A percentile compares a stretch with the other conserved stretches of the same genome.
Conservation (phyloP, 495 filamentous ascomycete genomes). For the Tuber calosporum region DNA sequence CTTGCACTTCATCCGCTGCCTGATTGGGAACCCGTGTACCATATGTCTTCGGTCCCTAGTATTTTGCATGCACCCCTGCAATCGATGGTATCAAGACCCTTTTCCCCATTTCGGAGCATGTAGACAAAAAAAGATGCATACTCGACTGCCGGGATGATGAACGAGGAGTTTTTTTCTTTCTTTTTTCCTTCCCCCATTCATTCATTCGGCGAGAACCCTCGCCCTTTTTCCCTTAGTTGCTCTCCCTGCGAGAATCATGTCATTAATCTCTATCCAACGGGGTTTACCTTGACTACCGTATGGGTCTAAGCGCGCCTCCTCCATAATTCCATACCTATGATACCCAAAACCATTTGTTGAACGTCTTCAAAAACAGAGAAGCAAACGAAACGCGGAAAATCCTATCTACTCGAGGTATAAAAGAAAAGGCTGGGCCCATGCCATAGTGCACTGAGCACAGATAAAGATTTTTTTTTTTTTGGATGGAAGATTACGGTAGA, state of each 20-base stretch:
- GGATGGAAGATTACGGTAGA: background rate
- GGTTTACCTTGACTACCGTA: conserved; percentile 30
- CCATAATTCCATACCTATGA: conserved; percentile 11
- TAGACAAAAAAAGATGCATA: background rate
- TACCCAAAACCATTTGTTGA: conserved; percentile 17
- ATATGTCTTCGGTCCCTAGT: background rate
- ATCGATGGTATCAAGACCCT: background rate
- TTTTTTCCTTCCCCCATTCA: conserved; percentile 1
- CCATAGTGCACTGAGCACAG: background rate
- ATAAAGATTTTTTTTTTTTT: background rate
- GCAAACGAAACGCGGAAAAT: background rate
- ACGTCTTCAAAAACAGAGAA: conserved; percentile 6
- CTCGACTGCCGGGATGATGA: background rate
- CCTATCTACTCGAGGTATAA: background rate
- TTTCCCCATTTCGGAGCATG: background rate
- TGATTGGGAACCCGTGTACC: background rate
- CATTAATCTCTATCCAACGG: conserved; percentile 16
- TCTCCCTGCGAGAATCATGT: conserved; percentile 26
- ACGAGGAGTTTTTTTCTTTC: conserved; percentile 5
- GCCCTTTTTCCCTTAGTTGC: conserved; percentile 11
- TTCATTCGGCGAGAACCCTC: background rate
- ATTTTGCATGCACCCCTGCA: background rate
- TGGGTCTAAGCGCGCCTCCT: conserved; percentile 33
- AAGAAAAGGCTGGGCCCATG: background rate
- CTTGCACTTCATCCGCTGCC: background rate